phyloP scores from a whole-genome alignment of 441 rosid genomes.

The California macrophylla region DNA sequence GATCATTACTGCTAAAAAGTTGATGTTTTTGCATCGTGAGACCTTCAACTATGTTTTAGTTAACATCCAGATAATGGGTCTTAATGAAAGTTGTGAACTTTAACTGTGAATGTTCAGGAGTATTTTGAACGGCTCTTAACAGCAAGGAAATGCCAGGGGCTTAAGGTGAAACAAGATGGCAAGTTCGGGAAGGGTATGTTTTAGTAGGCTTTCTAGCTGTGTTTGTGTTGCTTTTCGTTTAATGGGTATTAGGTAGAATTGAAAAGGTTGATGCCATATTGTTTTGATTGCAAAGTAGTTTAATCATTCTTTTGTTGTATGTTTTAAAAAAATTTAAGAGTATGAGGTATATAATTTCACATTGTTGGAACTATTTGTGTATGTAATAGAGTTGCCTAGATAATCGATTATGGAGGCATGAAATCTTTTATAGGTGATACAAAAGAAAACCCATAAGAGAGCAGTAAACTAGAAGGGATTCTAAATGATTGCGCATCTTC shows the following conservation, averaged over 20 bases:
- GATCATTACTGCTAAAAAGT: not conserved
- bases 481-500: not conserved
- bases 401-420: not conserved
- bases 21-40: not conserved
- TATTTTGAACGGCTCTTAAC: constrained; percentile 51
- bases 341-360: not conserved
- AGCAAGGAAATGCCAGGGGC: constrained; percentile 34
- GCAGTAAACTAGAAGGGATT: not conserved
- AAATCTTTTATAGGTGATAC: not conserved
- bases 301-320: not conserved
- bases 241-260: not conserved
- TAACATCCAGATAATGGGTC: not conserved
- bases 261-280: not conserved
- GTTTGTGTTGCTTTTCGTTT: not conserved
- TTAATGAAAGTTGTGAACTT: not conserved
- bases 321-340: not conserved
- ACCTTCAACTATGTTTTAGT: not conserved
- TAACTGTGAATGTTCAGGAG: constrained; percentile 35
- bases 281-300: not conserved
- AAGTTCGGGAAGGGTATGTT: constrained; percentile 53
- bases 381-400: not conserved
- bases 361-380: not conserved
- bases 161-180: constrained; percentile 41
- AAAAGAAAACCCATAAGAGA: not conserved
- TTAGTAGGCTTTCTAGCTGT: not conserved